phyloP scores from a whole-genome alignment of 176 grass and related monocot species.

The Urochloa ruziziensis region DNA sequence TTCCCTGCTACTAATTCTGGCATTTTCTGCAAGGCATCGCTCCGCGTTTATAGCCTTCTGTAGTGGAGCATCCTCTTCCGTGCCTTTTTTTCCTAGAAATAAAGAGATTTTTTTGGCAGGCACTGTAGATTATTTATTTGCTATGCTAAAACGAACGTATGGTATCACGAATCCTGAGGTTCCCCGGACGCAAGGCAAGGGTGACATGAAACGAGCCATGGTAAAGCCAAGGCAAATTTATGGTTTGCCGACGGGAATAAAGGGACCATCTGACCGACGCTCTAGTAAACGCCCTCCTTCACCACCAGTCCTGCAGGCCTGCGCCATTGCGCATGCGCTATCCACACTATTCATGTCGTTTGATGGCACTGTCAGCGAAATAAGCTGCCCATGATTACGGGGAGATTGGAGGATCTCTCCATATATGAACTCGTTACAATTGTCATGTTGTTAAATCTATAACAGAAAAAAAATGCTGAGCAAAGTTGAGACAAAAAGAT shows the following conservation, averaged over 20 bases:
- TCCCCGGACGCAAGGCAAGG: too few species aligned
- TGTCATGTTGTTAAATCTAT: constrained; percentile 14
- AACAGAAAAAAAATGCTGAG: neutral
- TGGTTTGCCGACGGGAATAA: neutral
- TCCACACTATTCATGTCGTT: neutral
- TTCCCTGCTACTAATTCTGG: neutral
- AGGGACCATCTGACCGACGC: neutral
- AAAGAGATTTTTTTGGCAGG: neutral
- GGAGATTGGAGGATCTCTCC: neutral
- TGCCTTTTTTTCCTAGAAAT: neutral
- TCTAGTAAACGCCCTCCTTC: neutral
- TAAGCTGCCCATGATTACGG: neutral
- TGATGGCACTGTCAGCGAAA: neutral
- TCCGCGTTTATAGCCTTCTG: too few species aligned
- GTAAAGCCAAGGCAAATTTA: constrained; percentile 6
- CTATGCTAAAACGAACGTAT: too few species aligned
- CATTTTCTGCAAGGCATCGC: neutral
- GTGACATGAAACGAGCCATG: too few species aligned
- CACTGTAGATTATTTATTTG: neutral
- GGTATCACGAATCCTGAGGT: too few species aligned
- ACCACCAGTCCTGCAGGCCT: neutral
- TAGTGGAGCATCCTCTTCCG: neutral
- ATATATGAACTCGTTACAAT: neutral
- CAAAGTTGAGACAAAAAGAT: neutral
- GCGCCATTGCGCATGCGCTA: neutral